Evolutionary conservation across 176 grass and related monocot genomes (phyloP).

Genomic region (Oryza brachyantha): DNA sequence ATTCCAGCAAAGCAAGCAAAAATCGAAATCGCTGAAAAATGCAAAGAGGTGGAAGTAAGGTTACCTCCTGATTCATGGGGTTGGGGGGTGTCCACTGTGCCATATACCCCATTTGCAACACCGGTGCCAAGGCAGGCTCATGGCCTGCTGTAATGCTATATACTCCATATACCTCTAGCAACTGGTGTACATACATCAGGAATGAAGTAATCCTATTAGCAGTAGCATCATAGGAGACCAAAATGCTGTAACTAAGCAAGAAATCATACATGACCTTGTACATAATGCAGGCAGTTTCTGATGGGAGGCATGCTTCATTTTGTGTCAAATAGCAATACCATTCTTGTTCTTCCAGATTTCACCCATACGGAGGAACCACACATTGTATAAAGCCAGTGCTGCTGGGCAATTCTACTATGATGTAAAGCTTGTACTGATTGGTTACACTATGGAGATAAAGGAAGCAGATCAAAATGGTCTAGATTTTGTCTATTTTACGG

Average conservation of each 20-base stretch:
- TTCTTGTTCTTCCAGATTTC: background rate
- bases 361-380: background rate
- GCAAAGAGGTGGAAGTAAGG: conserved; percentile 72
- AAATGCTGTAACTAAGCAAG: conserved; percentile 4
- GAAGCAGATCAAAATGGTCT: background rate
- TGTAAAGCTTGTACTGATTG: background rate
- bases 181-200: background rate
- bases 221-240: conserved; percentile 5
- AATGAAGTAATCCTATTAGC: background rate
- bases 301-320: conserved; percentile 19
- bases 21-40: conserved; percentile 79
- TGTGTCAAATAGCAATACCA: background rate
- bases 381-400: conserved; percentile 24
- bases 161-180: background rate
- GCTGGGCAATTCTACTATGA: background rate
- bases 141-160: background rate
- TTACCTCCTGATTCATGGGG: background rate
- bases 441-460: background rate
- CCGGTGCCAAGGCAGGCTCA: conserved; percentile 2
- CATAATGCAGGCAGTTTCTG: conserved; percentile 42
- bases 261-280: conserved; percentile 38
- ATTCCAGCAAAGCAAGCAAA: conserved; percentile 86
- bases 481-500: background rate
- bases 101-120: background rate
- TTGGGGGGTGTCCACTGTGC: background rate